Conservation (phyloP, 129 eudicot genomes). For the Chrysanthemum lavandulifolium region DNA sequence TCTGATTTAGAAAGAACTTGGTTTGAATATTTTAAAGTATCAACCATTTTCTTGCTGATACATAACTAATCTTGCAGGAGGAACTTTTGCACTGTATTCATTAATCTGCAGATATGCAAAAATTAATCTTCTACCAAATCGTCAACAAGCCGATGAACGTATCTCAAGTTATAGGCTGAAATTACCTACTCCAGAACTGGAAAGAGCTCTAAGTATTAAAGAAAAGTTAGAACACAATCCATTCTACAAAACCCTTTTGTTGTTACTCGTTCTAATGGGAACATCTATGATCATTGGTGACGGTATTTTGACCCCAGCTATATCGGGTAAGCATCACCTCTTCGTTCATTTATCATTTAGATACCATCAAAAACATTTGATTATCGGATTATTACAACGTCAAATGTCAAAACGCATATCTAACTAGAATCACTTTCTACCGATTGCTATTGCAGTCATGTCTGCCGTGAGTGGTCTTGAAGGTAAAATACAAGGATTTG, state of each 20-base stretch:
- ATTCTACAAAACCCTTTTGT: slow-evolving; percentile 63
- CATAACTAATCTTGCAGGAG: slow-evolving; percentile 56
- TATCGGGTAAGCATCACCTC: slow-evolving; percentile 56
- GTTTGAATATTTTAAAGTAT: slow-evolving; percentile 1
- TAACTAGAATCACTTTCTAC: slow-evolving; percentile 6
- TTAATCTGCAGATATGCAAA: slow-evolving; percentile 89
- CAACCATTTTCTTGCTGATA: slow-evolving; percentile 5
- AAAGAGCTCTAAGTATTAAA: slow-evolving; percentile 81
- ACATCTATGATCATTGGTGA: slow-evolving; percentile 98
- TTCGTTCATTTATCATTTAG: no score
- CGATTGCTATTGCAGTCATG: slow-evolving; percentile 56
- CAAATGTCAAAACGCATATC: background rate
- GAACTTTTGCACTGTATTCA: slow-evolving; percentile 93
- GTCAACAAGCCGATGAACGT: slow-evolving; percentile 80
- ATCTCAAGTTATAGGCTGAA: slow-evolving; percentile 90
- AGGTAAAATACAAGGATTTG: slow-evolving; percentile 80
- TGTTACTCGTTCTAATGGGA: slow-evolving; percentile 87
- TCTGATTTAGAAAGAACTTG: slow-evolving; percentile 4
- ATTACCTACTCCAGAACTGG: slow-evolving; percentile 89
- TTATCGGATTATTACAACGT: background rate
- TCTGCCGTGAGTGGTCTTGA: slow-evolving; percentile 97
- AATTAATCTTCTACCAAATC: slow-evolving; percentile 82
- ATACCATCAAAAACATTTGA: background rate
- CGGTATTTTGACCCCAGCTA: slow-evolving; percentile 95
- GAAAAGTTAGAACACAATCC: slow-evolving; percentile 71